These are phyloP conservation scores for Penicillium tannophilum DNA, from an alignment of 495 filamentous ascomycete genomes.

Conservation along the genomic window DNA sequence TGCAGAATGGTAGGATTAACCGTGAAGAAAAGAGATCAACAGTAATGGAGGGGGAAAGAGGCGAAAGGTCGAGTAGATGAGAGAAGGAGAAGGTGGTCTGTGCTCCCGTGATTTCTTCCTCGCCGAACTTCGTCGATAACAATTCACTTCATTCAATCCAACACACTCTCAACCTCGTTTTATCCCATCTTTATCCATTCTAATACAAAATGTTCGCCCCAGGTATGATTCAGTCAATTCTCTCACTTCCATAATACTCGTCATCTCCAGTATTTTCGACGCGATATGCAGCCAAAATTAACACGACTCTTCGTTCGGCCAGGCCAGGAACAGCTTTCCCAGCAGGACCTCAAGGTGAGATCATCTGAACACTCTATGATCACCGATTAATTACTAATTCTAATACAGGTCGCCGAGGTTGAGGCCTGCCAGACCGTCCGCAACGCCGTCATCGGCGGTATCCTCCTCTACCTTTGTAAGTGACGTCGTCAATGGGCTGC, in stretches of 20 bases:
- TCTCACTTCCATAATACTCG: neutral
- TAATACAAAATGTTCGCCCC: constrained; percentile 49
- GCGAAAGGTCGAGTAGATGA: constrained; percentile 14
- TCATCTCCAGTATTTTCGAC: neutral
- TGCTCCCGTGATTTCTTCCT: constrained; percentile 38
- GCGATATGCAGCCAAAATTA: neutral
- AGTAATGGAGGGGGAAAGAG: constrained; percentile 18
- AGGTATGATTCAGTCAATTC: constrained; percentile 28
- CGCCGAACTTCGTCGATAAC: constrained; percentile 6
- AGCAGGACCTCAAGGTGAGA: constrained; percentile 50
- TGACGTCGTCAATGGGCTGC: constrained; percentile 12
- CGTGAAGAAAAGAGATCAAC: constrained; percentile 3
- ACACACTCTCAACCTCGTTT: neutral
- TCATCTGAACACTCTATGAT: neutral
- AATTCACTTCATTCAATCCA: constrained; percentile 7
- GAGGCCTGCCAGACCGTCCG: constrained; percentile 70
- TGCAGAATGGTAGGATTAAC: neutral
- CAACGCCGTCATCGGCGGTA: constrained; percentile 59
- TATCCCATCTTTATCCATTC: constrained; percentile 4
- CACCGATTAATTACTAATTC: constrained; percentile 6
- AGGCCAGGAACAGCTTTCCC: constrained; percentile 51
- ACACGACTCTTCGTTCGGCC: constrained; percentile 4
- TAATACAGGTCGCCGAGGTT: constrained; percentile 59
- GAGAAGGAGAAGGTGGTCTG: constrained; percentile 33
- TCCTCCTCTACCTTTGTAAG: constrained; percentile 85